Conservation (phyloP, 2,329 filamentous ascomycete species). For the Elsinoe arachidis region DNA sequence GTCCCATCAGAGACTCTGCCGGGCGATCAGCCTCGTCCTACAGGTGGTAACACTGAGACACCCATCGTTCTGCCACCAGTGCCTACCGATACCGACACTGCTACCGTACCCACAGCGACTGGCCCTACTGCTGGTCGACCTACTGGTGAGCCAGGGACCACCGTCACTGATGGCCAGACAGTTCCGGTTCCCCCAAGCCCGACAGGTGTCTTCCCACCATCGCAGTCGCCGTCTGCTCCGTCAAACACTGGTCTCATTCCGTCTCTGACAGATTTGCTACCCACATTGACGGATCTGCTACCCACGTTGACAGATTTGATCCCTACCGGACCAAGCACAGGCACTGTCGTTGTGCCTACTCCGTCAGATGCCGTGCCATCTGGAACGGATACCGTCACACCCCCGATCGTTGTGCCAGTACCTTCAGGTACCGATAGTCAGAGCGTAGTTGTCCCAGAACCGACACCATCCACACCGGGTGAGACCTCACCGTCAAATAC, state of each 20-base stretch:
- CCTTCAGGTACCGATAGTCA: neutral
- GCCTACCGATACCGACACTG: neutral
- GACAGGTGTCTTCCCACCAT: neutral
- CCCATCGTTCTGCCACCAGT: neutral
- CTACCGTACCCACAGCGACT: neutral
- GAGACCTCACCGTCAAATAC: neutral
- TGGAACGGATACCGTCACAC: neutral
- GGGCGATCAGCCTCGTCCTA: neutral
- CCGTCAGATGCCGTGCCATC: neutral
- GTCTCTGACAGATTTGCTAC: neutral
- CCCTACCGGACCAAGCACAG: neutral
- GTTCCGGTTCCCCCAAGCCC: neutral
- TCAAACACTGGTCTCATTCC: neutral
- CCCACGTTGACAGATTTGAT: neutral
- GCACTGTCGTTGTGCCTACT: neutral
- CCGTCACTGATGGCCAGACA: neutral
- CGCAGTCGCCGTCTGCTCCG: neutral
- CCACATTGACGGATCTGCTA: neutral
- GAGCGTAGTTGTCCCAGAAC: neutral
- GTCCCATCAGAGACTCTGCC: neutral
- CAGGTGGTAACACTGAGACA: neutral
- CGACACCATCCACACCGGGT: neutral
- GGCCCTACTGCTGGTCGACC: neutral
- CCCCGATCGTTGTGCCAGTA: conserved; percentile 1
- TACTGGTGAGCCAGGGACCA: neutral